These are phyloP conservation scores for Lipomyces orientalis DNA, from an alignment of 805 yeast genomes.

Conservation along the genomic window DNA sequence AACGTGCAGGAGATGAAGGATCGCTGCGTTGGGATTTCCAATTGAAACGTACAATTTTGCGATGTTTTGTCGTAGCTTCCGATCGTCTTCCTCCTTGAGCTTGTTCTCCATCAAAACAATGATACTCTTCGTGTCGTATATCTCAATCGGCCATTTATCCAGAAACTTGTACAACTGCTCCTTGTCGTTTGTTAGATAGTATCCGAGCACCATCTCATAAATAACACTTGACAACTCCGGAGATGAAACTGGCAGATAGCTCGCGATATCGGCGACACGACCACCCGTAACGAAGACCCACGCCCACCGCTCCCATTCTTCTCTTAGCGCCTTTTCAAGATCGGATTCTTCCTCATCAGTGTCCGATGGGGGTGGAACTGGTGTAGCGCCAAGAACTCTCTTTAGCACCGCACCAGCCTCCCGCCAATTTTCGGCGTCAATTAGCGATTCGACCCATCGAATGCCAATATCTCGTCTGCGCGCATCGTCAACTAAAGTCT, in stretches of 20 bases:
- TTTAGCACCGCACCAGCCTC: conserved; percentile 59
- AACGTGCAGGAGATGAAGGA: conserved; percentile 63
- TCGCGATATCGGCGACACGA: conserved; percentile 55
- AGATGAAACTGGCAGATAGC: conserved; percentile 60
- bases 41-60: conserved; percentile 58
- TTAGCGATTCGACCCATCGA: conserved; percentile 51
- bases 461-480: conserved; percentile 67
- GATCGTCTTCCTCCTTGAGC: conserved; percentile 45
- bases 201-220: conserved; percentile 57
- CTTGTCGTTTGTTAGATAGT: conserved; percentile 52
- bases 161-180: conserved; percentile 53
- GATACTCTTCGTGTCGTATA: conserved; percentile 57
- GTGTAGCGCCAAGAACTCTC: conserved; percentile 43
- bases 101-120: conserved; percentile 55
- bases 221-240: conserved; percentile 47
- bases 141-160: conserved; percentile 60
- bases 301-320: conserved; percentile 72
- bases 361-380: conserved; percentile 22
- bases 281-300: conserved; percentile 56
- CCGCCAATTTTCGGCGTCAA: conserved; percentile 56
- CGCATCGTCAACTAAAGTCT: conserved; percentile 55
- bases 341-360: conserved; percentile 40
- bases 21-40: conserved; percentile 66
- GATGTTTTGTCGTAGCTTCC: conserved; percentile 28
- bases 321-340: conserved; percentile 38